These are phyloP conservation scores for Pharus latifolius DNA, from an alignment of 176 grass and related monocot species.

Conservation along the genomic window DNA sequence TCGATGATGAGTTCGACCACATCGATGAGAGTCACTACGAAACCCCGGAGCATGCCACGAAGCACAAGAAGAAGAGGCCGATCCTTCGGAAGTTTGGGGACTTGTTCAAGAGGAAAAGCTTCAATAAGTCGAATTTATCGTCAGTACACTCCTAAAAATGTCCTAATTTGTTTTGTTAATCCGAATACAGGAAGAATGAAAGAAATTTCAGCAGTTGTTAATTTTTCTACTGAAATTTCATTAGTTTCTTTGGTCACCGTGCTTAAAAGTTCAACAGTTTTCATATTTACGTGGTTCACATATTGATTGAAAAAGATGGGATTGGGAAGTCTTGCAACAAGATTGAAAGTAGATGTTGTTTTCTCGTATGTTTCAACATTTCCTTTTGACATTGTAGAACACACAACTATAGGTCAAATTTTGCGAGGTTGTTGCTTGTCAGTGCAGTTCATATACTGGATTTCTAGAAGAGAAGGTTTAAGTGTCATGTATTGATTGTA, in stretches of 20 bases:
- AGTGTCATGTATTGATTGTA: no score
- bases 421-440: background rate
- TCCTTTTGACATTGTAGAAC: background rate
- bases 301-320: background rate
- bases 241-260: background rate
- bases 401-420: background rate
- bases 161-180: background rate
- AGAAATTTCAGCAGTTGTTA: background rate
- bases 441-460: no score
- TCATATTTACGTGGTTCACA: background rate
- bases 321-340: background rate
- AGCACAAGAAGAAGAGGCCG: constrained; percentile 48
- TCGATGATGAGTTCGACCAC: constrained; percentile 63
- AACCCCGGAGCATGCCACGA: constrained; percentile 10
- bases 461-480: no score
- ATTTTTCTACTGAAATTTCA: background rate
- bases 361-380: background rate
- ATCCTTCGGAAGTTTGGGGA: constrained; percentile 69
- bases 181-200: constrained; percentile 21
- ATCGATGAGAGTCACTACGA: constrained; percentile 34
- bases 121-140: constrained; percentile 32
- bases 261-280: background rate
- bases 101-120: constrained; percentile 58
- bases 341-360: background rate
- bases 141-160: constrained; percentile 12